phyloP scores from a whole-genome alignment of 768 basidiomycete species.

The Termitomyces heimii region DNA sequence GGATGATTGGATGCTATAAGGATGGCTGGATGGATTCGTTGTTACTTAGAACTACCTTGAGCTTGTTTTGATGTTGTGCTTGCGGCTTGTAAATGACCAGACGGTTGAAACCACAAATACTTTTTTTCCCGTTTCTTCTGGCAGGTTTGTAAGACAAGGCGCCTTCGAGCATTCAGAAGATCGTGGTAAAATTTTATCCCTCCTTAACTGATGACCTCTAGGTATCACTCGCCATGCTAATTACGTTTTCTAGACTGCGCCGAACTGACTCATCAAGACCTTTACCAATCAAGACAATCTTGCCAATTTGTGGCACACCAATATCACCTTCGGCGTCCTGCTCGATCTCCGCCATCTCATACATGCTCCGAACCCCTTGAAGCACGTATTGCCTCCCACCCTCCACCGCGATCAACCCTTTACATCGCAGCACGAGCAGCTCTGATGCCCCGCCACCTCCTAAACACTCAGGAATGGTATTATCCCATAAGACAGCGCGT shows the following conservation, averaged over 20 bases:
- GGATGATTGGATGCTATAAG: slow-evolving; percentile 9
- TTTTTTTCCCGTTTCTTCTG: background rate
- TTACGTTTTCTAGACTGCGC: slow-evolving; percentile 39
- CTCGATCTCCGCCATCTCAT: slow-evolving; percentile 61
- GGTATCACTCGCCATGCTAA: slow-evolving; percentile 6
- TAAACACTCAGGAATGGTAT: slow-evolving; percentile 33
- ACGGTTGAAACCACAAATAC: background rate
- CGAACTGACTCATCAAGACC: slow-evolving; percentile 57
- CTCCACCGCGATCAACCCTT: slow-evolving; percentile 65
- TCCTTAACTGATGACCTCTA: background rate
- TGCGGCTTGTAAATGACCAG: background rate
- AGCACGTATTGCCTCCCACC: slow-evolving; percentile 63
- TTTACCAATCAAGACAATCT: slow-evolving; percentile 85
- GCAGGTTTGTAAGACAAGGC: too few species aligned
- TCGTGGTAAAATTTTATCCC: too few species aligned
- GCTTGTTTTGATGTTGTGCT: background rate
- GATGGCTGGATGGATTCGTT: background rate
- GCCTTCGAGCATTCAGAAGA: background rate
- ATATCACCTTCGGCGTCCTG: slow-evolving; percentile 33
- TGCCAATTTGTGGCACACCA: slow-evolving; percentile 60
- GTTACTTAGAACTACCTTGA: background rate
- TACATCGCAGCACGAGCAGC: slow-evolving; percentile 77
- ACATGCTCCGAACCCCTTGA: slow-evolving; percentile 89
- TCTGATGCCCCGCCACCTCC: slow-evolving; percentile 12
- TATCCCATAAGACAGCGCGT: slow-evolving; percentile 79